Percentiles rank a stretch among this genome's conserved stretches.
Conservation (phyloP, 768 basidiomycete species). For the Tephrocybe sp. region DNA sequence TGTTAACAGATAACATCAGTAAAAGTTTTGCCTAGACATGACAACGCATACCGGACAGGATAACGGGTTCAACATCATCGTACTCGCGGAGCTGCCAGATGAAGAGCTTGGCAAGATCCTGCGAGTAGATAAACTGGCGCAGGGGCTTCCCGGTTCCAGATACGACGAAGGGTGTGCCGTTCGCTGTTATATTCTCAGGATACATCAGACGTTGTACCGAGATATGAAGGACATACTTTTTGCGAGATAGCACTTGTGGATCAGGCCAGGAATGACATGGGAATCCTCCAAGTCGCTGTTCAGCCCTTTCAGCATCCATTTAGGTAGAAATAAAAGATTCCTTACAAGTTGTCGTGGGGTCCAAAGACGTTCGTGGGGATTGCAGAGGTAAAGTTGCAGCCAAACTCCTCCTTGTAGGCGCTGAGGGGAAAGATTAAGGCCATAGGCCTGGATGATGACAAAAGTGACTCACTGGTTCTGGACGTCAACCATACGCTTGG, state of each 20-base stretch:
- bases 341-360: constrained; percentile 89
- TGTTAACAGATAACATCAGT: constrained; percentile 22
- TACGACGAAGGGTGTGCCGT: constrained; percentile 84
- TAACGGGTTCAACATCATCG: constrained; percentile 89
- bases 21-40: neutral
- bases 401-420: constrained; percentile 95
- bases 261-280: constrained; percentile 92
- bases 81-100: constrained; percentile 92
- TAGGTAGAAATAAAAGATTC: neutral
- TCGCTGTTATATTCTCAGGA: constrained; percentile 44
- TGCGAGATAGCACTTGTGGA: constrained; percentile 91
- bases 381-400: constrained; percentile 92
- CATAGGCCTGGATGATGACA: neutral
- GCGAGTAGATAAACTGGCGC: constrained; percentile 98
- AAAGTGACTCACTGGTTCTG: constrained; percentile 76
- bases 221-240: constrained; percentile 55
- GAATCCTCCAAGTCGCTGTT: constrained; percentile 81
- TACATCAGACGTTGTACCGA: neutral
- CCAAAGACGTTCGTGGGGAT: constrained; percentile 99
- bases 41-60: constrained; percentile 70
- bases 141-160: constrained; percentile 89
- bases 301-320: constrained; percentile 10
- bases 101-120: constrained; percentile 92
- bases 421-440: constrained; percentile 35
- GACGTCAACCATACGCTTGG: constrained; percentile 93